phyloP scores from a whole-genome alignment of 306 rosid species.

The Inga laurina region DNA sequence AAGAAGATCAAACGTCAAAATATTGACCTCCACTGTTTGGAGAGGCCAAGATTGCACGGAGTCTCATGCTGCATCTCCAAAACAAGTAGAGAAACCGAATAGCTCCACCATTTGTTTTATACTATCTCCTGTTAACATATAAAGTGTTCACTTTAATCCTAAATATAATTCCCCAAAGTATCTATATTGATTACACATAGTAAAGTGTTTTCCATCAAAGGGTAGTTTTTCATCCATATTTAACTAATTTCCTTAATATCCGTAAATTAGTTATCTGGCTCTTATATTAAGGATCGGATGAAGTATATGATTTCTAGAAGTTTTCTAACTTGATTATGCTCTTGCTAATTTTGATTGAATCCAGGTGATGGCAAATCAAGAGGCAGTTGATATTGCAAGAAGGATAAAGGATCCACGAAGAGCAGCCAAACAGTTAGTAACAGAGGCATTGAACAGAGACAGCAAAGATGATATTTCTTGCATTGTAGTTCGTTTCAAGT shows the following conservation, averaged over 20 bases:
- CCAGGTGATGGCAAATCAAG: conserved; percentile 89
- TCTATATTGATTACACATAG: too few species aligned
- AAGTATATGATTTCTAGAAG: neutral
- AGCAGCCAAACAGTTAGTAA: conserved; percentile 64
- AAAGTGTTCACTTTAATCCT: too few species aligned
- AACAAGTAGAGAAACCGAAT: neutral
- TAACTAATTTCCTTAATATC: too few species aligned
- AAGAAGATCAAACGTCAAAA: neutral
- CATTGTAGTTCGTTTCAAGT: conserved; percentile 83
- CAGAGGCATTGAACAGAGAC: conserved; percentile 76
- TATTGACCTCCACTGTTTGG: neutral
- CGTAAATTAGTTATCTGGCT: too few species aligned
- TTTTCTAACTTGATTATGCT: neutral
- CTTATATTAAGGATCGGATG: too few species aligned
- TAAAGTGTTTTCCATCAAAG: too few species aligned
- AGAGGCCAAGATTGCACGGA: neutral
- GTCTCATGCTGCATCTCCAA: too few species aligned
- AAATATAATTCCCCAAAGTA: too few species aligned
- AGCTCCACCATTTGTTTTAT: neutral
- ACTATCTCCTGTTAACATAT: too few species aligned
- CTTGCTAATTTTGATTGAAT: neutral
- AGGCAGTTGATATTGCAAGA: conserved; percentile 74
- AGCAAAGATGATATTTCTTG: conserved; percentile 88
- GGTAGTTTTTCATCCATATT: too few species aligned
- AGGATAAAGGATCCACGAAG: conserved; percentile 68